A percentile compares a stretch with the other conserved stretches of the same genome.
phyloP scores from a whole-genome alignment of 2,329 filamentous ascomycete species.

The Trichoderma sp. region DNA sequence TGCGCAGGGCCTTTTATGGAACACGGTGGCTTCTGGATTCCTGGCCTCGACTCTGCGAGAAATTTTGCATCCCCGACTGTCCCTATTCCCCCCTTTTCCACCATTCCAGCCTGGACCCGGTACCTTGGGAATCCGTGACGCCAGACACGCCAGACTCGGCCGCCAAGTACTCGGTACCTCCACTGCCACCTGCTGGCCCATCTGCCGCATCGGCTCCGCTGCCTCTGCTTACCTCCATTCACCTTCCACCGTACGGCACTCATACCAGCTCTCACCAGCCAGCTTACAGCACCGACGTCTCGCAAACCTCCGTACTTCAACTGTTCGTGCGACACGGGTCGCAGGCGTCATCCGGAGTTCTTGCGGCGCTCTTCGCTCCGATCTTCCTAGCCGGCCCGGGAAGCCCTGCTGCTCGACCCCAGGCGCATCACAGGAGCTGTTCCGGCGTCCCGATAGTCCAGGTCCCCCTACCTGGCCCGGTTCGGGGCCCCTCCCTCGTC shows the following conservation, averaged over 20 bases:
- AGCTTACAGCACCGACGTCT: neutral
- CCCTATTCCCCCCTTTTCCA: conserved; percentile 3
- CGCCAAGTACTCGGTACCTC: neutral
- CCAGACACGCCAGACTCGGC: neutral
- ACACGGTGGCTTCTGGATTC: conserved; percentile 9
- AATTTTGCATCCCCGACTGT: neutral
- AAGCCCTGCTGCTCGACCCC: neutral
- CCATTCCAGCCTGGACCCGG: neutral
- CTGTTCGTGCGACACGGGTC: conserved; percentile 15
- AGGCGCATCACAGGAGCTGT: neutral
- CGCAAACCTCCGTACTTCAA: neutral
- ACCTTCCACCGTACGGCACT: neutral
- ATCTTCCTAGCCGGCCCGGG: conserved; percentile 6
- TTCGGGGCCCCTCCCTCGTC: conserved; percentile 15
- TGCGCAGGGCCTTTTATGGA: neutral
- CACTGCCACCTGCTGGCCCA: neutral
- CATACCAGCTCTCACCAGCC: neutral
- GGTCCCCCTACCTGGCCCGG: conserved; percentile 2
- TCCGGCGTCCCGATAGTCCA: conserved; percentile 13
- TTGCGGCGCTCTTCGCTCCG: neutral
- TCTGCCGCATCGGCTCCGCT: conserved; percentile 17
- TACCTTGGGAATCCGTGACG: neutral
- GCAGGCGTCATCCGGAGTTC: conserved; percentile 6
- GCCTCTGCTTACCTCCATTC: neutral
- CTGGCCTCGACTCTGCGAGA: neutral